Conservation (phyloP, 257 asterid species). For the Solanum phureja region DNA sequence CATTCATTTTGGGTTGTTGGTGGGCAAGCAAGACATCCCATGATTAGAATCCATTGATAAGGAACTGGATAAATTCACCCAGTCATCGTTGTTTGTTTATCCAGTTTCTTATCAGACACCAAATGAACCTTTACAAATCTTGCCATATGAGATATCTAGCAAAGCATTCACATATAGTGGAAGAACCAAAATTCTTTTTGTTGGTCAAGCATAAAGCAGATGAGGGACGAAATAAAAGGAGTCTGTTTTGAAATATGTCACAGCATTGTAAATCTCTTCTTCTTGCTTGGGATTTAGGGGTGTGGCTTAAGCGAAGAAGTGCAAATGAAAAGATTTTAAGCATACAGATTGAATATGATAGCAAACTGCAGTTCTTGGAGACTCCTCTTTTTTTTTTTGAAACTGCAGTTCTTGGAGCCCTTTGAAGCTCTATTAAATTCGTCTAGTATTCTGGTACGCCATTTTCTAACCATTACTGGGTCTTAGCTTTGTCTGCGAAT, state of each 20-base stretch:
- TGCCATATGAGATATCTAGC: background rate
- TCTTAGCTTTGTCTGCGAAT: background rate
- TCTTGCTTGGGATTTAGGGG: background rate
- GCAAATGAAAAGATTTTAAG: background rate
- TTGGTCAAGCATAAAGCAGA: background rate
- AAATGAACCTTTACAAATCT: background rate
- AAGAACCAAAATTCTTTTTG: background rate
- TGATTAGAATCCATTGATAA: background rate
- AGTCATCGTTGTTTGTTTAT: background rate
- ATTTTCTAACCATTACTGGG: background rate
- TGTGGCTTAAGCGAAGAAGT: background rate
- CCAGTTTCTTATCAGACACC: background rate
- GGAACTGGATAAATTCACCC: background rate
- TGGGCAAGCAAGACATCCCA: background rate
- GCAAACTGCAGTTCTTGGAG: background rate
- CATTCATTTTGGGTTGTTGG: background rate
- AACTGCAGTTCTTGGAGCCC: background rate
- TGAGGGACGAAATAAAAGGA: background rate
- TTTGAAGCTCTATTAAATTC: background rate
- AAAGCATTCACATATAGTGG: background rate
- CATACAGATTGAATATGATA: background rate
- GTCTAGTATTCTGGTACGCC: background rate
- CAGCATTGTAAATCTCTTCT: background rate
- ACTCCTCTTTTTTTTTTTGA: background rate
- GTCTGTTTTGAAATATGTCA: background rate